phyloP scores from a whole-genome alignment of 345 rosid species.

The Geranium rotundifolium region DNA sequence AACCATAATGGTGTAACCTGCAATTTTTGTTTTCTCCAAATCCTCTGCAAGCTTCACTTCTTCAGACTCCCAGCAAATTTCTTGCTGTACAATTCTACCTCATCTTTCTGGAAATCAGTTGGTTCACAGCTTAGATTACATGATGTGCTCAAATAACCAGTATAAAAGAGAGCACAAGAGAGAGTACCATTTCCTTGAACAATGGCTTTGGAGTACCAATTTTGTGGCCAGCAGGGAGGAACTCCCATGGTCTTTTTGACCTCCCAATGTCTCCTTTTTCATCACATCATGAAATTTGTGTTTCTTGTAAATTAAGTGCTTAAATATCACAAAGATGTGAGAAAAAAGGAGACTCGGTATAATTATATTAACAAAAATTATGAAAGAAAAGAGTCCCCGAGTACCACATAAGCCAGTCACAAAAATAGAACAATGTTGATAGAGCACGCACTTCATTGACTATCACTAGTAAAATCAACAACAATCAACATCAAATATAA shows the following conservation, averaged over 20 bases:
- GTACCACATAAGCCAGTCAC: background rate
- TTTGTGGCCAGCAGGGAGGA: slow-evolving; percentile 59
- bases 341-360: background rate
- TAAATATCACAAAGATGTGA: slow-evolving; percentile 9
- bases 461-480: too few species aligned
- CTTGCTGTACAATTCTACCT: slow-evolving; percentile 45
- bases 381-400: background rate
- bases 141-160: background rate
- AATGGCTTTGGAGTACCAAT: slow-evolving; percentile 67
- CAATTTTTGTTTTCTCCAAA: slow-evolving; percentile 44
- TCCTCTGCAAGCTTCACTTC: slow-evolving; percentile 42
- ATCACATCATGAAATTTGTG: slow-evolving; percentile 48
- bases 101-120: slow-evolving; percentile 33
- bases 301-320: slow-evolving; percentile 65
- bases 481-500: too few species aligned
- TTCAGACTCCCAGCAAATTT: slow-evolving; percentile 82
- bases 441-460: too few species aligned
- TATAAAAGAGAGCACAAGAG: background rate
- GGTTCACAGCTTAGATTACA: background rate
- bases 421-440: too few species aligned
- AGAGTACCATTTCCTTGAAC: slow-evolving; percentile 65
- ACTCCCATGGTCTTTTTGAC: slow-evolving; percentile 72
- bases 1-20: slow-evolving; percentile 28
- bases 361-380: background rate
- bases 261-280: slow-evolving; percentile 52